Base-by-base conservation (phyloP, 2,329 filamentous ascomycete genomes). In the Penicillium sp. region DNA sequence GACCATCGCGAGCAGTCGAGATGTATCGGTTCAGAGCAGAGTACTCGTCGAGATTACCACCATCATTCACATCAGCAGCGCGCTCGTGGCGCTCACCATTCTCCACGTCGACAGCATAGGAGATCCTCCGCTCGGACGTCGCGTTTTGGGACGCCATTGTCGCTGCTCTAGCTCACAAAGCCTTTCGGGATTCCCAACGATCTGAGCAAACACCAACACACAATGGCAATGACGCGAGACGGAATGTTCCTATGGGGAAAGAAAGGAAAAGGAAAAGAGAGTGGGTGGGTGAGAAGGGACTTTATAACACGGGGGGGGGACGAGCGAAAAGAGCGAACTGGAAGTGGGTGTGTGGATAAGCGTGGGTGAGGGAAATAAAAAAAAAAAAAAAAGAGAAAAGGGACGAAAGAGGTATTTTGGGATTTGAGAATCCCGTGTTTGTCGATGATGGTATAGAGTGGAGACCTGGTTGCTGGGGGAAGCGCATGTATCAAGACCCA, bases 21-120 rank as follows among this genome's bases (percentile, higher is more conserved):
- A 82, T 82, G 68, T 79, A 82, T 56, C 78, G 75, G 59, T 81
- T 77, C 37, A 82, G 69, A 36, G 77, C 76, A 50, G 74, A 73
- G 65, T 82, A 82, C 63, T 82, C 79, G 61, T 80, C 78, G 65
- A 63, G 56, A 37, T 39, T 45, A 26, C 48, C 47, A 30, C 60
- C 44, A 14, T 59, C 60, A 45, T 49, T 42, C 20, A 46, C 46
- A 23, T 50, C 52, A 45, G 18, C 13, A 15, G 41, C 32, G n/a
- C 36, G 27, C 27, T 57, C 58, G 51, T 56, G 55, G 33, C 56
- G 57, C 40, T 65, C 61, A 49, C 62, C 62, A 51, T 66, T 66
- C 51, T 66, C 62, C 41, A 66, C 62, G 48, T 65, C 62, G 48
- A 61, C 58, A 60, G 62, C 62, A 60, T 65, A 65, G 61, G 62